Conservation (phyloP, 108 stramenopile genomes). For the Pseudonitzschia multiseries region DNA sequence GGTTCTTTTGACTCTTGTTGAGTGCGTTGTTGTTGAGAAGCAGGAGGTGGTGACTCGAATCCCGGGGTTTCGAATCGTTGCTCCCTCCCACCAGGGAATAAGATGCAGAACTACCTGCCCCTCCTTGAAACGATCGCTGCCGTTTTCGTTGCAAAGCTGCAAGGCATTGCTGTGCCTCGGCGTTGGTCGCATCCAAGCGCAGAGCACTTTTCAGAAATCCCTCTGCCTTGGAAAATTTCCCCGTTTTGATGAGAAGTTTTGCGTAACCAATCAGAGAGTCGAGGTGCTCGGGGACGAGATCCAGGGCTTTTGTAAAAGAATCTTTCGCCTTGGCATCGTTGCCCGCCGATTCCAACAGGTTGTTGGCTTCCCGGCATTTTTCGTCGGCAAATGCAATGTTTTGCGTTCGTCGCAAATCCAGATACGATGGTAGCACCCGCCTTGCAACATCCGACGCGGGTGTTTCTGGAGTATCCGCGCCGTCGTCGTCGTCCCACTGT, state of each 20-base stretch:
- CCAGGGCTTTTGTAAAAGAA: slow-evolving; percentile 24
- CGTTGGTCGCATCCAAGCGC: slow-evolving; percentile 20
- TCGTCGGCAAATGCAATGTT: slow-evolving; percentile 31
- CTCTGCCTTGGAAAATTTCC: slow-evolving; percentile 3
- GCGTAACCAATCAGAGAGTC: slow-evolving; percentile 19
- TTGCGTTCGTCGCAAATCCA: slow-evolving; percentile 39
- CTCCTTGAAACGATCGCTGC: not conserved
- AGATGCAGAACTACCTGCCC: not conserved
- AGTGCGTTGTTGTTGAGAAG: not conserved
- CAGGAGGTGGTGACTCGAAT: not conserved
- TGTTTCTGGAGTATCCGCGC: not conserved
- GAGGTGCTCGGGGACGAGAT: slow-evolving; percentile 36
- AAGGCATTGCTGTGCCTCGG: slow-evolving; percentile 3
- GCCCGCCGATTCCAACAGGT: not conserved
- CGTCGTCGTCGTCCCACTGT: not conserved
- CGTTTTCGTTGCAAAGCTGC: slow-evolving; percentile 1
- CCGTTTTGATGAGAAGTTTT: slow-evolving; percentile 14
- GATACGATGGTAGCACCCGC: slow-evolving; percentile 2
- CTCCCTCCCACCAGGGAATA: not conserved
- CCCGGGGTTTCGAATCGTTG: not conserved
- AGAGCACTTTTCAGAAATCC: slow-evolving; percentile 1
- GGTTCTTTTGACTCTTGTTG: not conserved
- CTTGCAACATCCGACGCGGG: not conserved
- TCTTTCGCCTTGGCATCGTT: slow-evolving; percentile 20
- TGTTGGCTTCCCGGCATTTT: slow-evolving; percentile 2